Percentiles rank a stretch among this genome's conserved stretches.
These are phyloP conservation scores for Capsella rubella DNA, from an alignment of 441 rosid species.

Conservation along the genomic window DNA sequence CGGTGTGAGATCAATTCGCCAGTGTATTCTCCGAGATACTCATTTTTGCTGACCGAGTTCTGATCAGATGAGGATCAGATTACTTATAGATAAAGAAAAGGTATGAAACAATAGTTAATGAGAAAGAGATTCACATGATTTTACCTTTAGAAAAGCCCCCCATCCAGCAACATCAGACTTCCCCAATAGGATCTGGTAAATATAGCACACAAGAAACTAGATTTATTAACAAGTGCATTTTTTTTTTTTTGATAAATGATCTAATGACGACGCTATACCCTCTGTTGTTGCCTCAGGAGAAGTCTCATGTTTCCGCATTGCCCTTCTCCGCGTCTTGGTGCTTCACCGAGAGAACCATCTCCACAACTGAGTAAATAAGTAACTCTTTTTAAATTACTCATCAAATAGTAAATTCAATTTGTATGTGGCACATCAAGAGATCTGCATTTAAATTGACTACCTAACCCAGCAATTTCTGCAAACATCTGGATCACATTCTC, in stretches of 20 bases:
- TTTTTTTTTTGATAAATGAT: conserved; percentile 39
- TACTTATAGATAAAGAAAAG: neutral
- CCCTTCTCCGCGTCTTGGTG: conserved; percentile 70
- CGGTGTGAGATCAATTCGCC: conserved; percentile 88
- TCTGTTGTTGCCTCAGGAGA: conserved; percentile 85
- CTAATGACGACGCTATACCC: conserved; percentile 53
- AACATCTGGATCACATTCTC: conserved; percentile 98
- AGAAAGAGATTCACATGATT: conserved; percentile 11
- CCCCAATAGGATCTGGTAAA: conserved; percentile 74
- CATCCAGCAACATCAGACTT: conserved; percentile 94
- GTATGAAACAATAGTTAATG: neutral
- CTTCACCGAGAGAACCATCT: conserved; percentile 79
- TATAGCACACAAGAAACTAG: conserved; percentile 21
- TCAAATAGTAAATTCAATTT: neutral
- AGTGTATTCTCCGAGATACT: conserved; percentile 94
- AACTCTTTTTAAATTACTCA: conserved; percentile 20
- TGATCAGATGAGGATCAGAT: conserved; percentile 39
- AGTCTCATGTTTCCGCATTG: conserved; percentile 95
- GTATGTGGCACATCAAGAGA: conserved; percentile 50
- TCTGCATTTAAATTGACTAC: conserved; percentile 29
- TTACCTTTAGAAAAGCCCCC: conserved; percentile 74
- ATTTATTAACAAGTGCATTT: conserved; percentile 40
- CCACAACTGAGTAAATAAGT: conserved; percentile 64
- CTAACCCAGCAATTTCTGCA: conserved; percentile 88
- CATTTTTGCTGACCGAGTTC: conserved; percentile 60